phyloP scores from a whole-genome alignment of 768 basidiomycete species.

The Amanita thiersii region DNA sequence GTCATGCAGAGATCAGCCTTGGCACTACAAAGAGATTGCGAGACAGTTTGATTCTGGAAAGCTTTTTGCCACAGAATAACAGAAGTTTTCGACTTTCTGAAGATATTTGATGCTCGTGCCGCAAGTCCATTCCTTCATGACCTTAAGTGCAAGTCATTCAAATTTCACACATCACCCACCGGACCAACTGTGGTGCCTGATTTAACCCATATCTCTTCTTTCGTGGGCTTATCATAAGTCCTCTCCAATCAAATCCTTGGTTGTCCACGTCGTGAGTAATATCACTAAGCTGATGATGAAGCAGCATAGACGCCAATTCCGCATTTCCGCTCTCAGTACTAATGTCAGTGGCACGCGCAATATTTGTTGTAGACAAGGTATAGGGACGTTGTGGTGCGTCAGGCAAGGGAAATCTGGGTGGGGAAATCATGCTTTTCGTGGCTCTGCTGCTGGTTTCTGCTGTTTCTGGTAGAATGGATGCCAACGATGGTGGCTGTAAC shows the following conservation, averaged over 20 bases:
- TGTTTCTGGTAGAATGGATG: neutral
- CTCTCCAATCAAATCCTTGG: slow-evolving; percentile 28
- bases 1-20: slow-evolving; percentile 4
- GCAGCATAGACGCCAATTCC: slow-evolving; percentile 44
- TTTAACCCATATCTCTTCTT: slow-evolving; percentile 34
- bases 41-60: slow-evolving; percentile 18
- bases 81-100: slow-evolving; percentile 30
- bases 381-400: slow-evolving; percentile 22
- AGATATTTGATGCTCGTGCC: slow-evolving; percentile 31
- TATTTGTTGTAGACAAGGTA: slow-evolving; percentile 40
- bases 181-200: slow-evolving; percentile 27
- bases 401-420: neutral
- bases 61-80: slow-evolving; percentile 42
- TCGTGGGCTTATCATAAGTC: slow-evolving; percentile 45
- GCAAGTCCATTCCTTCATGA: slow-evolving; percentile 38
- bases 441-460: neutral
- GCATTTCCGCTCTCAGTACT: slow-evolving; percentile 29
- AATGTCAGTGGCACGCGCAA: slow-evolving; percentile 45
- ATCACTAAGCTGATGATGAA: slow-evolving; percentile 36
- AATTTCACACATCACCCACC: slow-evolving; percentile 25
- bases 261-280: slow-evolving; percentile 16
- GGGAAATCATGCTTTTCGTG: neutral
- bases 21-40: neutral
- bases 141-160: neutral
- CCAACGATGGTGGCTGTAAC: neutral